Base-by-base conservation (phyloP, 306 rosid species). In the Gynostemma pentaphyllum region DNA sequence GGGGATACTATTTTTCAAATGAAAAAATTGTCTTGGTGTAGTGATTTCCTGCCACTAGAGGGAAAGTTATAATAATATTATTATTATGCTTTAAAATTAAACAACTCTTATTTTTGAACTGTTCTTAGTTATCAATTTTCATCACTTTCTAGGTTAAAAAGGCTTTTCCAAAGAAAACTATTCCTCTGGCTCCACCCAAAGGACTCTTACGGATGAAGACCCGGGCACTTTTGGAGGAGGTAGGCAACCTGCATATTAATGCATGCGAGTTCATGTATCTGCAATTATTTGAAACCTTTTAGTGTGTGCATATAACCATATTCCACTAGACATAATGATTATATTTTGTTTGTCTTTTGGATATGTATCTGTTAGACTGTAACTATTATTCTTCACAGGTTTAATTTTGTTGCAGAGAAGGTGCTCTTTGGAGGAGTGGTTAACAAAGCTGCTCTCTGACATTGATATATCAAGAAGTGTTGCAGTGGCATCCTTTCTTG, bases 351-450 rank as follows among this genome's bases (percentile, higher is more conserved):
- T 64, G 44, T 44, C 32, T 46, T 64, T 19, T 68, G 50, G 24
- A 27, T 63, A 47, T 16, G 27, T 45, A 46, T 69, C 23, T 52
- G 21, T 49, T 5, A 22, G 19, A 24, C 53, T 76, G 71, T 61
- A 61, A 61, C 66, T 61, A 61, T 61, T 61, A 56, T 73, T 67
- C 51, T 77, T 69, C 68, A 68, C 59, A 76, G 66, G 48, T 56
- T 74, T 71, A 57, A 72, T 70, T 75, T 78, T 78, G 68, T 76
- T 83, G 77, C 95, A 94, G 99, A 83, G 99, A 86, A 89, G 90
- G 82, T 74, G 86, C 81, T 88, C 96, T 61, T 78, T 94, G 90
- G 99, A 94, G 82, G 95, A 87, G 68, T 88, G 99, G 99, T 76
- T 89, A 77, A 81, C 82, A 47, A 87, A 84, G 80, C 75, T 94